Evolutionary conservation across 345 rosid genomes (phyloP), one percentile per base, ranked within the genome.

Genomic region (Erucastrum elatum): DNA sequence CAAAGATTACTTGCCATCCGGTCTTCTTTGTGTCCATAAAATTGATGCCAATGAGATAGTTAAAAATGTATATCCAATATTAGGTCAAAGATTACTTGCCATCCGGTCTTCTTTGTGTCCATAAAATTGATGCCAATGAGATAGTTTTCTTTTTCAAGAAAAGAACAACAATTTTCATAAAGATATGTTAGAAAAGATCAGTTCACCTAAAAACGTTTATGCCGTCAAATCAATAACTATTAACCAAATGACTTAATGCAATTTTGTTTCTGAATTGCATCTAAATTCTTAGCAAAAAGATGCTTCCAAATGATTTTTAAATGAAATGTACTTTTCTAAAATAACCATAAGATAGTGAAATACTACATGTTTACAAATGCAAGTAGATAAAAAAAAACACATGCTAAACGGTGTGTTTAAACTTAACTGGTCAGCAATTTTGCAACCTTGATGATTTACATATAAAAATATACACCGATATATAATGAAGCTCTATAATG

Each of bases 51-150:
- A 29, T 29, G 31, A 4, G 31, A 29, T 29, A 29, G 31, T 29
- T 29, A 29, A 29, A 29, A 29, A 29, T 21, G 31, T 29, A 29
- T 29, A 29, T 2, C 2, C 31, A 29, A n/a, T n/a, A 71, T 8
- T 71, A 35, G 60, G 72, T 78, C 81, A 77, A 77, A 55, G 51
- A 71, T 64, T 71, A 64, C 51, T 55, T 64, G 3, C 0, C 7
- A 37, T 55, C 39, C 5, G 71, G 66, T 75, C 71, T 75, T 29
- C 44, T 66, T 66, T 56, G 15, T 35, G 31, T 29, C 31, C 31
- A 29, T 29, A 29, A 29, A 29, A 29, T 4, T 29, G 31, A 29
- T 29, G 31, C 31, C 31, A 4, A 29, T 29, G 31, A 4, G 31
- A 29, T 5, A 13, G 55, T 46, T 12, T 46, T 4, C 5, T 21